A percentile compares a stretch with the other conserved stretches of the same genome.
phyloP scores from a whole-genome alignment of 331 rosid species.

The Saraca asoca region DNA sequence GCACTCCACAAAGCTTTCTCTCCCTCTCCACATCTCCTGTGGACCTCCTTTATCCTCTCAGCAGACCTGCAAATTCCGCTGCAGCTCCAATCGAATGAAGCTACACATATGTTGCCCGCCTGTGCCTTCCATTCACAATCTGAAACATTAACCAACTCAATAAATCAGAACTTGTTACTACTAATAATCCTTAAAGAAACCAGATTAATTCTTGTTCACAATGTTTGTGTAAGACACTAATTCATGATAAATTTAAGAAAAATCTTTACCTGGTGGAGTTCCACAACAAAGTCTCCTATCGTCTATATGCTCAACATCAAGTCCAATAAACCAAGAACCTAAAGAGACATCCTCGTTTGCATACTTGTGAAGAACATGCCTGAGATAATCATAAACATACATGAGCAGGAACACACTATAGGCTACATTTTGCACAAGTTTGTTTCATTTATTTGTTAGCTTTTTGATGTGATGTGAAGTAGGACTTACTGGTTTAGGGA shows the following conservation, averaged over 20 bases:
- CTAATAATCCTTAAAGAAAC: slow-evolving; percentile 16
- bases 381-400: slow-evolving; percentile 40
- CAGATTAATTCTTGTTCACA: neutral
- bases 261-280: slow-evolving; percentile 85
- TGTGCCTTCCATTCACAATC: slow-evolving; percentile 99
- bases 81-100: slow-evolving; percentile 98
- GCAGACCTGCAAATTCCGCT: slow-evolving; percentile 95
- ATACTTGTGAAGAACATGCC: slow-evolving; percentile 91
- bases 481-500: slow-evolving; percentile 79
- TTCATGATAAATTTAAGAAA: neutral
- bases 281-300: slow-evolving; percentile 93
- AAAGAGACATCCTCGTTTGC: slow-evolving; percentile 95
- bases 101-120: slow-evolving; percentile 91
- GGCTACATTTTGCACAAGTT: slow-evolving; percentile 7
- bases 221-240: neutral
- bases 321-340: slow-evolving; percentile 98
- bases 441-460: neutral
- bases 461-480: neutral
- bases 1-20: slow-evolving; percentile 79
- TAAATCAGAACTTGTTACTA: slow-evolving; percentile 1
- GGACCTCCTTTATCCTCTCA: slow-evolving; percentile 91
- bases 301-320: slow-evolving; percentile 84
- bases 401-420: slow-evolving; percentile 8
- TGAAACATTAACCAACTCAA: slow-evolving; percentile 41
- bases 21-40: slow-evolving; percentile 86